A percentile compares a stretch with the other conserved stretches of the same genome.
Evolutionary conservation across 78 protist species (phyloP).

Genomic region (Dictyostelium firmibasis): DNA sequence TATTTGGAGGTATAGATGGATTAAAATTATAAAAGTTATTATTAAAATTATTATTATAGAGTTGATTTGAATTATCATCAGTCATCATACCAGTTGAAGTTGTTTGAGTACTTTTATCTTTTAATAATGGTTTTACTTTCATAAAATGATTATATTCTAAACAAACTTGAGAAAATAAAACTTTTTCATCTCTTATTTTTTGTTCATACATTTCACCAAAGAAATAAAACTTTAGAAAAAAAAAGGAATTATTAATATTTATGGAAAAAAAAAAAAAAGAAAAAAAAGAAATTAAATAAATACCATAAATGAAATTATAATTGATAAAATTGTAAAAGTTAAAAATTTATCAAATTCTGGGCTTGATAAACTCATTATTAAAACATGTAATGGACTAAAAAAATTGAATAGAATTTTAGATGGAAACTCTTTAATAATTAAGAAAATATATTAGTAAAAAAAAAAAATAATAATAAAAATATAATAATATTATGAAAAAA

Average conservation of each 20-base stretch:
- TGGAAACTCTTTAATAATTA: background rate
- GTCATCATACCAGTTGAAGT: background rate
- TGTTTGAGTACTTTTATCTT: background rate
- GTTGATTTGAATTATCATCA: background rate
- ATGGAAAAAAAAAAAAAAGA: background rate
- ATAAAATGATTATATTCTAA: conserved; percentile 32
- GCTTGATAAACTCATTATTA: background rate
- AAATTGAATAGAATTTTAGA: conserved; percentile 17
- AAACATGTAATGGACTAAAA: conserved; percentile 30
- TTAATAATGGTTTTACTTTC: background rate
- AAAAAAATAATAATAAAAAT: too few species aligned
- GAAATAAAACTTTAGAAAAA: conserved; percentile 21
- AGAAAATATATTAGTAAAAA: background rate
- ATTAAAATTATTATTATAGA: background rate
- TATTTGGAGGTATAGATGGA: background rate
- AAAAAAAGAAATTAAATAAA: background rate
- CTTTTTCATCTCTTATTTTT: conserved; percentile 57
- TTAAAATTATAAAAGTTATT: background rate
- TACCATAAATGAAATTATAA: background rate
- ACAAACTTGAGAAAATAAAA: conserved; percentile 18
- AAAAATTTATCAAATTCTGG: background rate
- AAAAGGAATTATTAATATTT: too few species aligned
- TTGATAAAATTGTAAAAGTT: background rate
- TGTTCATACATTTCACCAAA: background rate
- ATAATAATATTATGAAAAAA: too few species aligned